A percentile compares a stretch with the other conserved stretches of the same genome.
Evolutionary conservation across 495 filamentous ascomycete genomes (phyloP).

Genomic region (Penicillium maclennaniae): DNA sequence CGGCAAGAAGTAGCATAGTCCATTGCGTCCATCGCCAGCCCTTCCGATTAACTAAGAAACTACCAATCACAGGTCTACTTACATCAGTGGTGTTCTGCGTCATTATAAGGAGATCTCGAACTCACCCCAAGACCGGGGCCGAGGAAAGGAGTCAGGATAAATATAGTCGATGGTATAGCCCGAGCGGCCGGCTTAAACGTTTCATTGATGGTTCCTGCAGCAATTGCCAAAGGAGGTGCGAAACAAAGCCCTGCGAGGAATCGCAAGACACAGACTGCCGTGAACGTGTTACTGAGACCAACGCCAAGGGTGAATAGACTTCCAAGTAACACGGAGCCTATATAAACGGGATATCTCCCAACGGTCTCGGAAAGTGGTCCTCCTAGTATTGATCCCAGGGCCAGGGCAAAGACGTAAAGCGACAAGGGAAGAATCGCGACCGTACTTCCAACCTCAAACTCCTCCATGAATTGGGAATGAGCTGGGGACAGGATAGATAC

Average conservation of each 20-base stretch:
- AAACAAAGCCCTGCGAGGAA: constrained; percentile 58
- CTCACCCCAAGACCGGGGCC: constrained; percentile 35
- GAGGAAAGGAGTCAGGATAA: constrained; percentile 38
- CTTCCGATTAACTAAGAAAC: constrained; percentile 55
- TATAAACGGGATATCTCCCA: constrained; percentile 53
- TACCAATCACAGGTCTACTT: constrained; percentile 57
- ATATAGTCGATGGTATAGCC: constrained; percentile 33
- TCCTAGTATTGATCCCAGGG: constrained; percentile 54
- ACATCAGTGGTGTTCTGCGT: too few species aligned
- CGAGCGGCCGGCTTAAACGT: constrained; percentile 30
- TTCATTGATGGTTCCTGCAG: constrained; percentile 46
- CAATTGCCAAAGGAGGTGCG: constrained; percentile 37
- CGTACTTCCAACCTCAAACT: constrained; percentile 48
- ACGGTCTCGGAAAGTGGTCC: constrained; percentile 59
- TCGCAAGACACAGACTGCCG: constrained; percentile 50
- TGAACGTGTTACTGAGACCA: constrained; percentile 54
- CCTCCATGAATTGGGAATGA: constrained; percentile 34
- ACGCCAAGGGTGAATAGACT: constrained; percentile 61
- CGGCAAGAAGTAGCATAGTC: constrained; percentile 45
- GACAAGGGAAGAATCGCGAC: constrained; percentile 52
- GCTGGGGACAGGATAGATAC: constrained; percentile 52
- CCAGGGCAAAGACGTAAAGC: constrained; percentile 55
- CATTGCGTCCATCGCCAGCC: constrained; percentile 63
- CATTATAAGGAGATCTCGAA: too few species aligned
- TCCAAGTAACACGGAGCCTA: constrained; percentile 48